Conservation (phyloP, 1,284 basidiomycete species). For the Xerocomus minutiporus region DNA sequence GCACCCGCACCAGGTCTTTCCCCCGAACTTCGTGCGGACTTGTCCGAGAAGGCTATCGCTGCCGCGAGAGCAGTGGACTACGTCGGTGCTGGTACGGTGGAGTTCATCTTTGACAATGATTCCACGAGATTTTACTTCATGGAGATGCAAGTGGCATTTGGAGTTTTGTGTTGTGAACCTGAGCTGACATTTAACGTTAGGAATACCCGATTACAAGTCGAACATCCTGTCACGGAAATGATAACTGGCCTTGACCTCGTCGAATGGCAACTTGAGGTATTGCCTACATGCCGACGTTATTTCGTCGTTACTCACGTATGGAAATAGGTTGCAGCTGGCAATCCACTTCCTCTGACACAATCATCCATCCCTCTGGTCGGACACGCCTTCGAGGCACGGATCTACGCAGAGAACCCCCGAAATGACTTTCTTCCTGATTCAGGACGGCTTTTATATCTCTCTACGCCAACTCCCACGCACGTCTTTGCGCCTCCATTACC, state of each 20-base stretch:
- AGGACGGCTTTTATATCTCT: conserved; percentile 76
- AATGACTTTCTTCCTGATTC: conserved; percentile 92
- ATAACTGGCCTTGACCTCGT: conserved; percentile 90
- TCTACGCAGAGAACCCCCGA: conserved; percentile 94
- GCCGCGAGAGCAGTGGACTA: conserved; percentile 90
- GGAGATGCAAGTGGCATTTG: conserved; percentile 68
- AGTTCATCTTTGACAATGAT: conserved; percentile 92
- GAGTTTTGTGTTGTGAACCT: neutral
- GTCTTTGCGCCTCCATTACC: conserved; percentile 49
- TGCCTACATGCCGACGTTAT: conserved; percentile 1
- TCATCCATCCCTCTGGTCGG: conserved; percentile 78
- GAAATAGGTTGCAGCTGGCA: conserved; percentile 77
- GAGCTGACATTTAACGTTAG: conserved; percentile 35
- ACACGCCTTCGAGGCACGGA: conserved; percentile 94
- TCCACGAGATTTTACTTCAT: conserved; percentile 84
- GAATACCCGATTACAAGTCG: conserved; percentile 92
- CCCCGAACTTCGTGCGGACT: conserved; percentile 68
- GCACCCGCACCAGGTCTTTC: conserved; percentile 89
- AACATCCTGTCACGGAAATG: conserved; percentile 96
- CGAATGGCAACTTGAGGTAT: conserved; percentile 87
- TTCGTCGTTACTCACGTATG: neutral
- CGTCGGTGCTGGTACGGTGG: conserved; percentile 88
- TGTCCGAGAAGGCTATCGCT: conserved; percentile 85
- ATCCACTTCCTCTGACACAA: conserved; percentile 76
- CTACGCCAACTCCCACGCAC: conserved; percentile 67